These are phyloP conservation scores for Colletotrichum tropicale DNA, from an alignment of 2,329 filamentous ascomycete genomes.

Conservation along the genomic window DNA sequence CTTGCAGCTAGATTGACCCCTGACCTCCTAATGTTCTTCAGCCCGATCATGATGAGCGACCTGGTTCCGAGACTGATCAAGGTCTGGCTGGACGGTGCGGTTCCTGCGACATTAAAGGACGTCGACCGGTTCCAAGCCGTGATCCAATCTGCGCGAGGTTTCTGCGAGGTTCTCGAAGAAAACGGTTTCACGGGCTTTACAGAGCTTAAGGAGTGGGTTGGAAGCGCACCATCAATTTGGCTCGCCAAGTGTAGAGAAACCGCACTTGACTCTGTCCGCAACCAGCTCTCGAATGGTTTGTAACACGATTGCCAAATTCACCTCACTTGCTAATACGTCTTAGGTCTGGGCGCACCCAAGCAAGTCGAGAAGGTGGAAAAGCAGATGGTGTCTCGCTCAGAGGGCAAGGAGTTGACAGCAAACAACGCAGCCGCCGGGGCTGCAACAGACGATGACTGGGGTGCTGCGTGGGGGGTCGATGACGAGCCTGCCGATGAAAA, in stretches of 20 bases:
- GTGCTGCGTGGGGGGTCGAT: conserved; percentile 79
- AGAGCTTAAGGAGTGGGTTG: conserved; percentile 79
- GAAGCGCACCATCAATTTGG: conserved; percentile 83
- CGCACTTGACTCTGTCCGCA: conserved; percentile 76
- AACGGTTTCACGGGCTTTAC: conserved; percentile 67
- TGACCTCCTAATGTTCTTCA: conserved; percentile 64
- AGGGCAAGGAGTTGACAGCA: conserved; percentile 68
- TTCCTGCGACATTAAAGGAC: conserved; percentile 76
- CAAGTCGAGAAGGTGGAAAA: conserved; percentile 85
- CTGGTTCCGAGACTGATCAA: conserved; percentile 72
- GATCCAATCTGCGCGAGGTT: conserved; percentile 66
- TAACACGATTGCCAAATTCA: background rate
- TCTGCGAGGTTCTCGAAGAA: conserved; percentile 67
- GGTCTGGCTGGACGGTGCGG: conserved; percentile 75
- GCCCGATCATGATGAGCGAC: conserved; percentile 71
- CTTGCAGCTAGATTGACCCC: conserved; percentile 56
- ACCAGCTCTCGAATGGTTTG: conserved; percentile 66
- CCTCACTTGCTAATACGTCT: background rate
- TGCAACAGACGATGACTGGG: conserved; percentile 69
- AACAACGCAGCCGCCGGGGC: conserved; percentile 47
- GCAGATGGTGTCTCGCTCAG: conserved; percentile 71
- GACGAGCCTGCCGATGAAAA: conserved; percentile 40
- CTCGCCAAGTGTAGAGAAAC: conserved; percentile 81
- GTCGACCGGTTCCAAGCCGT: conserved; percentile 74
- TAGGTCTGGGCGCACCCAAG: conserved; percentile 64